Evolutionary conservation across 2,329 filamentous ascomycete species (phyloP).

Genomic region (Penicillium brasilianum): DNA sequence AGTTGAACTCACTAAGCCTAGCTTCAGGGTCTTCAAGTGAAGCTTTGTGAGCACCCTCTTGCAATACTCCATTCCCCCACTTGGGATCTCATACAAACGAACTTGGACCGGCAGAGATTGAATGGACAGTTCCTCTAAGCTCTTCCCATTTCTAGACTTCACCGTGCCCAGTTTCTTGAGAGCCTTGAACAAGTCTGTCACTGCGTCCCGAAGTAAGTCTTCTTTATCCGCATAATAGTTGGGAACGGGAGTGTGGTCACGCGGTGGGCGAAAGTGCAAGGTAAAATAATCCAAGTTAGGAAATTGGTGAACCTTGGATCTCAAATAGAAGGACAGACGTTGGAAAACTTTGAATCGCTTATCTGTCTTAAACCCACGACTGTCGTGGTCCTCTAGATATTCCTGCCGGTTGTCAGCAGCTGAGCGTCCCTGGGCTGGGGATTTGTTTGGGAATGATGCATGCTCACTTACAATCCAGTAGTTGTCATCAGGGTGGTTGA

Average conservation of each 20-base stretch:
- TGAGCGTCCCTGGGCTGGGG: neutral
- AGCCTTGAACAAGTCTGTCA: neutral
- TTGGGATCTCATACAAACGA: neutral
- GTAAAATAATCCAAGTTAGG: neutral
- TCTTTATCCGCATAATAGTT: neutral
- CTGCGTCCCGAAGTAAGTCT: neutral
- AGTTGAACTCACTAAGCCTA: neutral
- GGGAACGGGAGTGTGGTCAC: neutral
- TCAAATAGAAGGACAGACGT: neutral
- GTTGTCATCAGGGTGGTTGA: neutral
- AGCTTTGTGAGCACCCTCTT: neutral
- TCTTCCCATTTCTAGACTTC: neutral
- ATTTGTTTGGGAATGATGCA: no score
- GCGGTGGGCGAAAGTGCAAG: neutral
- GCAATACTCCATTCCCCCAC: neutral
- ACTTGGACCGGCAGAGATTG: neutral
- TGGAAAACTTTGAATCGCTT: neutral
- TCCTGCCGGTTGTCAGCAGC: neutral
- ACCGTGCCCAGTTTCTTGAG: neutral
- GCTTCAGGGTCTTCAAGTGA: neutral
- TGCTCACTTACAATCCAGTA: conserved; percentile 2
- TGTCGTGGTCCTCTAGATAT: no score
- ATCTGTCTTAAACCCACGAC: neutral
- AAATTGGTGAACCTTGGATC: conserved; percentile 1
- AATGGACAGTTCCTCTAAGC: neutral